phyloP scores from a whole-genome alignment of 345 rosid species.

The Syzygium aqueum region DNA sequence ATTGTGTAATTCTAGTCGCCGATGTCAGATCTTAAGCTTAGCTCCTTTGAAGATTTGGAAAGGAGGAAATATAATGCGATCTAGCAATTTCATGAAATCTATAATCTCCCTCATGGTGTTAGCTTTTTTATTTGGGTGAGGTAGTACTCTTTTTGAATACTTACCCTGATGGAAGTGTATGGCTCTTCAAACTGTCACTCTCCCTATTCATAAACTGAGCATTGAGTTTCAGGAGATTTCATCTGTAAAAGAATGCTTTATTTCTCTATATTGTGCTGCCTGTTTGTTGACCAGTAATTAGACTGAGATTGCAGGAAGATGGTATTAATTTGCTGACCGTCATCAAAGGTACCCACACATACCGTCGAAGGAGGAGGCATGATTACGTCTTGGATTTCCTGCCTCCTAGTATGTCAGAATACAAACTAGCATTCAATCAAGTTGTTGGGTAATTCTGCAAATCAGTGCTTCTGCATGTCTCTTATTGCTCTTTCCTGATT shows the following conservation, averaged over 20 bases:
- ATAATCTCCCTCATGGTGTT: neutral
- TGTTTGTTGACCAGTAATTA: neutral
- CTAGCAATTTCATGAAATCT: neutral
- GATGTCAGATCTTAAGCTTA: neutral
- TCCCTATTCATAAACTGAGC: neutral
- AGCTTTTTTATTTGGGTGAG: neutral
- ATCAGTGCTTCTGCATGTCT: neutral
- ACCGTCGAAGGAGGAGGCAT: slow-evolving; percentile 53
- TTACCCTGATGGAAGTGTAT: neutral
- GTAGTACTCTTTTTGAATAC: neutral
- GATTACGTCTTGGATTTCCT: slow-evolving; percentile 60
- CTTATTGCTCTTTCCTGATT: neutral
- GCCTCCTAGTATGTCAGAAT: slow-evolving; percentile 69
- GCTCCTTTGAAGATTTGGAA: neutral
- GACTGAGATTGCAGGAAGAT: slow-evolving; percentile 49
- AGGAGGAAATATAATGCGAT: neutral
- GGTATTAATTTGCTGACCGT: slow-evolving; percentile 57
- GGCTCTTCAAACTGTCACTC: neutral
- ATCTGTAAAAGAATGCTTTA: neutral
- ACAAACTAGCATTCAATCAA: slow-evolving; percentile 22
- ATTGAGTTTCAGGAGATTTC: neutral
- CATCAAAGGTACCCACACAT: slow-evolving; percentile 68
- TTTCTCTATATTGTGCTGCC: neutral
- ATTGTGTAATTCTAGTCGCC: neutral
- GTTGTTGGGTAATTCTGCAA: slow-evolving; percentile 32